These are phyloP conservation scores for Protea cynaroides DNA, from an alignment of 164 flowering plant species.

Conservation along the genomic window DNA sequence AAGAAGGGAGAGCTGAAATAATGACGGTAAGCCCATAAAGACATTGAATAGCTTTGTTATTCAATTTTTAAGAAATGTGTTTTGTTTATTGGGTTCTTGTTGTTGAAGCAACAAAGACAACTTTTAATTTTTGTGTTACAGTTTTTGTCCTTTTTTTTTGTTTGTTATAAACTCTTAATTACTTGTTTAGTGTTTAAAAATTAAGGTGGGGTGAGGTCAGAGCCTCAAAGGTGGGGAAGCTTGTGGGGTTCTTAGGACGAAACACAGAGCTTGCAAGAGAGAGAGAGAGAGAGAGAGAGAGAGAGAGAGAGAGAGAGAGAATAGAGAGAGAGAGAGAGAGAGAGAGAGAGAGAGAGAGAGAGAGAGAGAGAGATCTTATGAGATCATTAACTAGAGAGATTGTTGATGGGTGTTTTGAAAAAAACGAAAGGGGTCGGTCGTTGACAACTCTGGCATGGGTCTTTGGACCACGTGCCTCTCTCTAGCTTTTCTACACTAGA, in stretches of 20 bases:
- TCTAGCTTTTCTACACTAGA: neutral
- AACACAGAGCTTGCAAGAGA: too few relatives aligned
- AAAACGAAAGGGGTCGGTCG: neutral
- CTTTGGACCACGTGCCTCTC: constrained; percentile 1
- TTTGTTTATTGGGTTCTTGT: neutral
- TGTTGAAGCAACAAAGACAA: neutral
- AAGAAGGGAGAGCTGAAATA: neutral
- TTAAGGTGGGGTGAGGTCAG: too few relatives aligned
- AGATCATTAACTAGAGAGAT: neutral
- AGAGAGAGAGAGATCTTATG: too few relatives aligned
- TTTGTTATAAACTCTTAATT: neutral
- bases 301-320: too few relatives aligned
- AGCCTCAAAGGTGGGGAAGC: too few relatives aligned
- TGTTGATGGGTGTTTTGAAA: neutral
- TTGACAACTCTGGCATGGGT: neutral
- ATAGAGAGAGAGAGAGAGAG: too few relatives aligned
- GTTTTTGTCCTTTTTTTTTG: neutral
- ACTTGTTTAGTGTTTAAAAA: neutral
- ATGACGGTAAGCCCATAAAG: neutral
- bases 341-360: neutral
- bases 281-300: too few relatives aligned
- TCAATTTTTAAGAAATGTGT: too few relatives aligned
- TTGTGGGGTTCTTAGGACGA: neutral
- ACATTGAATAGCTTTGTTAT: neutral
- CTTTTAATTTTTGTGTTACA: too few relatives aligned